Evolutionary conservation across 2,329 filamentous ascomycete species (phyloP).

Genomic region (Hypomyces perniciosus): DNA sequence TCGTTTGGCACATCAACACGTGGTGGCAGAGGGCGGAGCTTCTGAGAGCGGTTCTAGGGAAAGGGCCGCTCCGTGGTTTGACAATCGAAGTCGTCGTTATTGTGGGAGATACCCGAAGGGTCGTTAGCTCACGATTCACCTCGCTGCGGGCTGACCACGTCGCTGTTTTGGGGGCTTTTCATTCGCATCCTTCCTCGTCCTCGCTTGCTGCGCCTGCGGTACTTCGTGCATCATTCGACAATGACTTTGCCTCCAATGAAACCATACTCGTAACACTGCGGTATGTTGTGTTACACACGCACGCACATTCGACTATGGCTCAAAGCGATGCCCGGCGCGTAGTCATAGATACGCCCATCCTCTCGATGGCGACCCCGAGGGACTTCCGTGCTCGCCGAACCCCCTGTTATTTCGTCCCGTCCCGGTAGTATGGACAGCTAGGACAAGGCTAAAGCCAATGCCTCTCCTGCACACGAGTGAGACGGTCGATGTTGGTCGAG

Average conservation of each 20-base stretch:
- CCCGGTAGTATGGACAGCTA: slow-evolving; percentile 4
- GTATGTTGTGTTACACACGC: background rate
- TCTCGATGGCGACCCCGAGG: background rate
- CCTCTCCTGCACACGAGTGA: background rate
- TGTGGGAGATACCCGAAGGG: no score
- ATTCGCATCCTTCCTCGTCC: background rate
- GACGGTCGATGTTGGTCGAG: no score
- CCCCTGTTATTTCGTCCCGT: slow-evolving; percentile 1
- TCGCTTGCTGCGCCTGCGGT: background rate
- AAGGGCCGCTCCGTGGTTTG: background rate
- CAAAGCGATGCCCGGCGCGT: background rate
- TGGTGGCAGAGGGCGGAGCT: background rate
- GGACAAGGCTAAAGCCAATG: slow-evolving; percentile 8
- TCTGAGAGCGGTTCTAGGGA: background rate
- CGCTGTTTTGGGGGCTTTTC: background rate
- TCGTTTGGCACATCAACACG: slow-evolving; percentile 1
- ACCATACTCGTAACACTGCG: background rate
- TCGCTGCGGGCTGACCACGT: no score
- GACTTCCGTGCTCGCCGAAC: slow-evolving; percentile 3
- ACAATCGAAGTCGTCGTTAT: background rate
- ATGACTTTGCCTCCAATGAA: no score
- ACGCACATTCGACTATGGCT: background rate
- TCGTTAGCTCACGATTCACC: no score
- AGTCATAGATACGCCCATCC: background rate
- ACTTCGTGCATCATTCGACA: background rate